These are phyloP conservation scores for Syncephalis plumigaleata DNA, from an alignment of 371 early-diverging fungal genomes.

Conservation along the genomic window DNA sequence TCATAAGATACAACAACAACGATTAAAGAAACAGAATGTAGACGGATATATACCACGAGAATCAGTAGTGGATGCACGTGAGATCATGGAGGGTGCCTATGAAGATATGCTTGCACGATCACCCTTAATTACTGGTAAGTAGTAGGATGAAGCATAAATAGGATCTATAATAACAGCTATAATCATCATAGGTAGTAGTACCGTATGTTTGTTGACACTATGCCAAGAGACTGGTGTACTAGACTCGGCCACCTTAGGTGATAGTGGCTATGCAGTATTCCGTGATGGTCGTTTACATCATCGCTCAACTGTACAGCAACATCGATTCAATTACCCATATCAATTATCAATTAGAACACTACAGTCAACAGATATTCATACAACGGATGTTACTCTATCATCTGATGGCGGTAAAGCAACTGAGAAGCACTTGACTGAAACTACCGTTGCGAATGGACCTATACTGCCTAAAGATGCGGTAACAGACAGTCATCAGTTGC, in stretches of 20 bases:
- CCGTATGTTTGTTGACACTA: slow-evolving; percentile 42
- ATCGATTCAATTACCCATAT: slow-evolving; percentile 55
- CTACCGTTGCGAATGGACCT: too few species aligned
- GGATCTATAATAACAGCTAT: background rate
- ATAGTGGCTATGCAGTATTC: slow-evolving; percentile 40
- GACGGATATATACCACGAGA: too few species aligned
- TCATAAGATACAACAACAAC: too few species aligned
- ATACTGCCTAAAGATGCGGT: slow-evolving; percentile 33
- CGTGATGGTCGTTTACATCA: slow-evolving; percentile 35
- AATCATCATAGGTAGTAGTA: slow-evolving; percentile 24
- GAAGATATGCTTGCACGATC: too few species aligned
- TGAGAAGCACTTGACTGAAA: slow-evolving; percentile 3
- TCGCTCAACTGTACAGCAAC: slow-evolving; percentile 45
- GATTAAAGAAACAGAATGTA: too few species aligned
- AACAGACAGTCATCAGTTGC: slow-evolving; percentile 31
- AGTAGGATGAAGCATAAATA: too few species aligned
- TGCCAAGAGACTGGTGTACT: slow-evolving; percentile 40
- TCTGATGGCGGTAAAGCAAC: slow-evolving; percentile 11
- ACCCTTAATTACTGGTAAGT: too few species aligned
- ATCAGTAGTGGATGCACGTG: too few species aligned
- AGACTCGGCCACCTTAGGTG: slow-evolving; percentile 40
- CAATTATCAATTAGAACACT: slow-evolving; percentile 28
- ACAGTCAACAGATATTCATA: too few species aligned
- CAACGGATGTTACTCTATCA: too few species aligned
- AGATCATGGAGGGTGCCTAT: too few species aligned